These are phyloP conservation scores for Trichoderma breve DNA, from an alignment of 2,329 filamentous ascomycete genomes.

Conservation along the genomic window DNA sequence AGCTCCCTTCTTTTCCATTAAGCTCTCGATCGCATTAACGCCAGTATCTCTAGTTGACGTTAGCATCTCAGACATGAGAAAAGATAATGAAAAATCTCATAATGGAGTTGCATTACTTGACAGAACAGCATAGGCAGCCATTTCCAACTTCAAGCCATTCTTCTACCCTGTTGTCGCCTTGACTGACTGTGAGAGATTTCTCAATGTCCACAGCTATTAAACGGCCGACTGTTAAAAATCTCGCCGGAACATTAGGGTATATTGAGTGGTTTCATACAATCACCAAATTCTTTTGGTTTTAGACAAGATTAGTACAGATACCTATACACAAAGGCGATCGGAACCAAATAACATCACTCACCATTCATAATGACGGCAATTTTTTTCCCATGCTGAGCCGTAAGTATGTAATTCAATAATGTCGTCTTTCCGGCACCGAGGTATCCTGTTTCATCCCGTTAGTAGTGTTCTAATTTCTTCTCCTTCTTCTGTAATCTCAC, in stretches of 20 bases:
- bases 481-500: constrained; percentile 37
- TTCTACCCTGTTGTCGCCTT: constrained; percentile 76
- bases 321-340: neutral
- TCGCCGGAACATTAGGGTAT: neutral
- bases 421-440: constrained; percentile 95
- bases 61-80: neutral
- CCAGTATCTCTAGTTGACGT: constrained; percentile 68
- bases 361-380: constrained; percentile 98
- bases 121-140: constrained; percentile 95
- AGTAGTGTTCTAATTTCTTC: neutral
- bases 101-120: constrained; percentile 62
- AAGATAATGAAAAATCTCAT: neutral
- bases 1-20: constrained; percentile 89
- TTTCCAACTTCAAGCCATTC: constrained; percentile 97
- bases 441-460: constrained; percentile 60
- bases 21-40: constrained; percentile 88
- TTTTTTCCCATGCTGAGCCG: constrained; percentile 92
- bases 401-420: constrained; percentile 91
- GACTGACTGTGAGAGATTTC: constrained; percentile 88
- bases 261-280: constrained; percentile 57
- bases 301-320: neutral
- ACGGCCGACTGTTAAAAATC: neutral
- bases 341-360: neutral
- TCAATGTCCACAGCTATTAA: constrained; percentile 84
- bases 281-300: constrained; percentile 65